Percentiles rank a stretch among this genome's conserved stretches.
Evolutionary conservation across 2,329 filamentous ascomycete genomes (phyloP).

Genomic region (Neofusicoccum umdonicola): DNA sequence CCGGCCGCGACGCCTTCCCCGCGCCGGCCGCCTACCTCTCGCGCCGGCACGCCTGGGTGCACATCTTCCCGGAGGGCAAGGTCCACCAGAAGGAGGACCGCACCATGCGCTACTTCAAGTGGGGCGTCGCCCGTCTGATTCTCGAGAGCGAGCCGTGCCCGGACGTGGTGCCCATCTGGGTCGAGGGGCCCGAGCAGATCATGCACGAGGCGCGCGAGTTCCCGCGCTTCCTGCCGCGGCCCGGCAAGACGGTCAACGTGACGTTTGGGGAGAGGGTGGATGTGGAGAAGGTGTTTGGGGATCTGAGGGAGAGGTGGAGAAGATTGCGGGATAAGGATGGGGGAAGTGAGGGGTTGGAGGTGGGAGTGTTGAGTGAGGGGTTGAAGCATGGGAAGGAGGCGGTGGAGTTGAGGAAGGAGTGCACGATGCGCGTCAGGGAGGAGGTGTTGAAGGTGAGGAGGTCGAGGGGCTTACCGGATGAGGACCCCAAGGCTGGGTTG

Average conservation of each 20-base stretch:
- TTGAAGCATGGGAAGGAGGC: constrained; percentile 72
- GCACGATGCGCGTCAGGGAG: constrained; percentile 72
- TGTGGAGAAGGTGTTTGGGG: constrained; percentile 71
- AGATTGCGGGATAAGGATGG: constrained; percentile 53
- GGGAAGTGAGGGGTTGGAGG: constrained; percentile 30
- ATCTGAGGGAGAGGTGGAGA: constrained; percentile 72
- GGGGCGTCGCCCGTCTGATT: constrained; percentile 88
- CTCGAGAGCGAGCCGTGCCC: constrained; percentile 85
- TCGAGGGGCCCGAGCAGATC: constrained; percentile 81
- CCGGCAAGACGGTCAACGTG: constrained; percentile 67
- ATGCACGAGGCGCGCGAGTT: constrained; percentile 82
- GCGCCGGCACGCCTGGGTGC: constrained; percentile 79
- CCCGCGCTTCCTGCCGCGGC: constrained; percentile 76
- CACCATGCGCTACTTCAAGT: constrained; percentile 95
- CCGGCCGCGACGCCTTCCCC: constrained; percentile 62
- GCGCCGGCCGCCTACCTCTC: constrained; percentile 69
- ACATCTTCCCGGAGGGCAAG: constrained; percentile 93
- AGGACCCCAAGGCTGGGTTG: constrained; percentile 69
- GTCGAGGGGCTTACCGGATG: constrained; percentile 70
- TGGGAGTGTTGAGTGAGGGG: constrained; percentile 62
- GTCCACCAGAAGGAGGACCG: constrained; percentile 81
- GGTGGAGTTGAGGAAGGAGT: constrained; percentile 72
- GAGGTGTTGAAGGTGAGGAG: constrained; percentile 77
- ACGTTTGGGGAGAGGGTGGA: constrained; percentile 79
- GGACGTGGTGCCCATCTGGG: constrained; percentile 89